Percentiles rank a stretch among this genome's conserved stretches.
Conservation (phyloP, 2,329 filamentous ascomycete species). For the Pseudocercospora cruenta region DNA sequence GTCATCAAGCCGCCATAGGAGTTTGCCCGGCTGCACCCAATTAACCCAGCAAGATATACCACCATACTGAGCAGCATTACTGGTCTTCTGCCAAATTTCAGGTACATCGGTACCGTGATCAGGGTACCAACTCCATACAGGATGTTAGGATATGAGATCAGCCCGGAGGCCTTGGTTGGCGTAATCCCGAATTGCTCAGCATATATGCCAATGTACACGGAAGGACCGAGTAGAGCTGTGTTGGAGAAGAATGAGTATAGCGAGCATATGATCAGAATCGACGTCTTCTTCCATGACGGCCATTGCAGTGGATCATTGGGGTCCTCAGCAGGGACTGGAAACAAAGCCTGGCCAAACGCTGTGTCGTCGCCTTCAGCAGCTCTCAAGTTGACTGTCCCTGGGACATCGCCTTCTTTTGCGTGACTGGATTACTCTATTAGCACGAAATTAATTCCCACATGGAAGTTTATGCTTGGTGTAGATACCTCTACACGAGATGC, state of each 20-base stretch:
- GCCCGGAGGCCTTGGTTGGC: slow-evolving; percentile 55
- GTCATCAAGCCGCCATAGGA: slow-evolving; percentile 49
- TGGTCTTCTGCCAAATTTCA: slow-evolving; percentile 53
- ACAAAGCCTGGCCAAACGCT: slow-evolving; percentile 63
- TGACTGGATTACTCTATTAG: slow-evolving; percentile 45
- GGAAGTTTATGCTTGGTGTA: too few species aligned
- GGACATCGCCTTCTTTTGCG: slow-evolving; percentile 60
- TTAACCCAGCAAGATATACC: slow-evolving; percentile 47
- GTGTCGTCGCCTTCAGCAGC: slow-evolving; percentile 61
- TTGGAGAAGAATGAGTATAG: slow-evolving; percentile 64
- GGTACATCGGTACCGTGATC: slow-evolving; percentile 61
- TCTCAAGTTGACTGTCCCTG: slow-evolving; percentile 60
- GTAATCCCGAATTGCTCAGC: slow-evolving; percentile 57
- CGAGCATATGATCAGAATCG: slow-evolving; percentile 59
- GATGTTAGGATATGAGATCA: slow-evolving; percentile 64
- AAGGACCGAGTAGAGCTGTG: slow-evolving; percentile 58
- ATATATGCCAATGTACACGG: slow-evolving; percentile 62
- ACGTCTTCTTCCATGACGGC: slow-evolving; percentile 59
- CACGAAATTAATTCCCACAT: too few species aligned
- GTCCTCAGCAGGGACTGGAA: slow-evolving; percentile 63
- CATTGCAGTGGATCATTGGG: slow-evolving; percentile 63
- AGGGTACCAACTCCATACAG: slow-evolving; percentile 62
- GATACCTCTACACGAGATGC: not conserved
- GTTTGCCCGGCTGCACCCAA: slow-evolving; percentile 47
- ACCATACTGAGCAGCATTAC: slow-evolving; percentile 49